Base-by-base conservation (phyloP, 495 filamentous ascomycete genomes). In the Aspergillus carlsbadensis region DNA sequence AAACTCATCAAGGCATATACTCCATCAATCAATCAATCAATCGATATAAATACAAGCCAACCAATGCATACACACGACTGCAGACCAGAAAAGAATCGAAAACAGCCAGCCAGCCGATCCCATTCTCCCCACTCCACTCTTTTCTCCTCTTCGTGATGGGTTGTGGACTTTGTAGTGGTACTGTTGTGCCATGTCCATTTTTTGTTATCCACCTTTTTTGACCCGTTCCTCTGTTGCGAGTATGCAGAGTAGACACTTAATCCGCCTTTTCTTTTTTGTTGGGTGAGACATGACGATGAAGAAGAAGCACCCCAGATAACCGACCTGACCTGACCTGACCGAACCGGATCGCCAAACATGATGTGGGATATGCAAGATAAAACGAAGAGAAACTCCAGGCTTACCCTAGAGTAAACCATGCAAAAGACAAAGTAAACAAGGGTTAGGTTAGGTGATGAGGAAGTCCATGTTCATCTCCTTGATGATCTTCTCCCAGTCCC, bases 401-500 rank as follows among this genome's bases (percentile, higher is more conserved):
- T 11, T 22, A 11, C 10, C 22, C 22, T 44, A 31, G 42, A 42
- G 36, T 11, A 34, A 57, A 39, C 44, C 45, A 50, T 50, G 54
- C 54, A 48, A 50, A 63, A 48, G 57, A 51, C 49, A 45, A 37
- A 56, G 6, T 52, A 56, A 54, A n/a, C n/a, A n/a, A n/a, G n/a
- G n/a, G n/a, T n/a, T n/a, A n/a, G n/a, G n/a, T 57, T 41, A 90
- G 59, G 87, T 88, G 57, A 87, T 84, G 42, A 94, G 75, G 69
- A 96, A 95, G 70, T 96, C 90, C 73, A 90, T 85, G 18, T 85
- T 87, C 79, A 91, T 85, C 20, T 81, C 71, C 34, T 80, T 76
- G 39, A 92, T 90, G 50, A 96, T 87, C 41, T 80, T 83, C 65
- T 95, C 90, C 92, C 91, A 96, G 69, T 96, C 92, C 92, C 92